phyloP scores from a whole-genome alignment of 768 basidiomycete genomes.

The Pulveroboletus sp. region DNA sequence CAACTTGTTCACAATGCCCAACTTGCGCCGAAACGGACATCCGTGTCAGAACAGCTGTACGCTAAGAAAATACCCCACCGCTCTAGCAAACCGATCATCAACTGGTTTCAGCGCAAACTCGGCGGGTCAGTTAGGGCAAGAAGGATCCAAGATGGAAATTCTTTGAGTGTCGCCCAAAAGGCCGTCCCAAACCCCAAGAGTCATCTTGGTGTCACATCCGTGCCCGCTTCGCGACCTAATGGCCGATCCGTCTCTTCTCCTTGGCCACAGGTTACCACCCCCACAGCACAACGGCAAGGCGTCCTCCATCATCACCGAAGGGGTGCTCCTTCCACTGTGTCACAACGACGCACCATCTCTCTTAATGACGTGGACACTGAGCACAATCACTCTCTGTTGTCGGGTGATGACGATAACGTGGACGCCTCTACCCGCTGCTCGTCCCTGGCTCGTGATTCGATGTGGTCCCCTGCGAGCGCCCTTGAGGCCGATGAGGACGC shows the following conservation, averaged over 20 bases:
- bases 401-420: constrained; percentile 36
- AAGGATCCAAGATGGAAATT: constrained; percentile 37
- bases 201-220: constrained; percentile 8
- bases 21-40: constrained; percentile 21
- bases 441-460: constrained; percentile 65
- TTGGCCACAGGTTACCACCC: constrained; percentile 16
- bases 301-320: constrained; percentile 14
- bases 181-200: constrained; percentile 11
- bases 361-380: constrained; percentile 56
- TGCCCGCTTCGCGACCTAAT: constrained; percentile 17
- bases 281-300: constrained; percentile 26
- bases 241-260: constrained; percentile 30
- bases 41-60: constrained; percentile 31
- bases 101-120: constrained; percentile 87
- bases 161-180: constrained; percentile 12
- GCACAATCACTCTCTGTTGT: constrained; percentile 32
- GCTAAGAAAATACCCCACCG: constrained; percentile 63
- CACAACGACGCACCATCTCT: constrained; percentile 57
- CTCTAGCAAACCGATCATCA: constrained; percentile 80
- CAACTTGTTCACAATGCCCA: constrained; percentile 17
- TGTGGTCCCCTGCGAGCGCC: constrained; percentile 72
- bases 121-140: constrained; percentile 61
- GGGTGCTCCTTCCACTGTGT: constrained; percentile 17
- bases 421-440: constrained; percentile 50
- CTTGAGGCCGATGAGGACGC: constrained; percentile 93